Percentiles rank a stretch among this genome's conserved stretches.
These are phyloP conservation scores for Paraleonurus japonicus DNA, from an alignment of 257 asterid species.

Conservation along the genomic window DNA sequence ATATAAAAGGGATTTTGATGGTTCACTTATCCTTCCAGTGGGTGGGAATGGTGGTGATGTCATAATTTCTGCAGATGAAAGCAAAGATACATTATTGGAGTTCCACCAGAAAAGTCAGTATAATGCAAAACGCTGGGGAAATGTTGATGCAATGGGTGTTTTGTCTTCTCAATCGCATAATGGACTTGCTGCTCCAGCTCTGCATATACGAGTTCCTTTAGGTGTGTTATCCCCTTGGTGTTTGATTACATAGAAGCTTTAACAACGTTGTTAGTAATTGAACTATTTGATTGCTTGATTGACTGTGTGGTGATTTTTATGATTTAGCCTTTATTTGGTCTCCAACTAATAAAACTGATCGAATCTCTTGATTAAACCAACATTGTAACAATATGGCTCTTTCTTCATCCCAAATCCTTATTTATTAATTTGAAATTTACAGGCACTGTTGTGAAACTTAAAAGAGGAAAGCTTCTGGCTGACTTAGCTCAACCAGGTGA, in stretches of 20 bases:
- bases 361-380: constrained; percentile 13
- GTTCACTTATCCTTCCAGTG: constrained; percentile 80
- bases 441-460: constrained; percentile 92
- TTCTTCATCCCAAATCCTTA: neutral
- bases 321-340: neutral
- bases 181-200: constrained; percentile 67
- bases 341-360: neutral
- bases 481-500: constrained; percentile 86
- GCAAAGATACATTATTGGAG: constrained; percentile 74
- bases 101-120: constrained; percentile 60
- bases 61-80: constrained; percentile 78
- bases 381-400: neutral
- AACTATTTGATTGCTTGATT: constrained; percentile 5
- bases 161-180: constrained; percentile 65
- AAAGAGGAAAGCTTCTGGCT: constrained; percentile 89
- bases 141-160: constrained; percentile 91
- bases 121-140: constrained; percentile 93
- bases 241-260: neutral
- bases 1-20: constrained; percentile 85
- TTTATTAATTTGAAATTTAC: constrained; percentile 14
- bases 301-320: constrained; percentile 1
- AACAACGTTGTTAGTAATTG: neutral
- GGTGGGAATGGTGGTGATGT: constrained; percentile 95
- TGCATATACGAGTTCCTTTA: constrained; percentile 86
- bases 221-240: constrained; percentile 46